A percentile compares a stretch with the other conserved stretches of the same genome.
These are phyloP conservation scores for Protomyces pachydermus DNA, from an alignment of 1,139 yeast genomes.

Conservation along the genomic window DNA sequence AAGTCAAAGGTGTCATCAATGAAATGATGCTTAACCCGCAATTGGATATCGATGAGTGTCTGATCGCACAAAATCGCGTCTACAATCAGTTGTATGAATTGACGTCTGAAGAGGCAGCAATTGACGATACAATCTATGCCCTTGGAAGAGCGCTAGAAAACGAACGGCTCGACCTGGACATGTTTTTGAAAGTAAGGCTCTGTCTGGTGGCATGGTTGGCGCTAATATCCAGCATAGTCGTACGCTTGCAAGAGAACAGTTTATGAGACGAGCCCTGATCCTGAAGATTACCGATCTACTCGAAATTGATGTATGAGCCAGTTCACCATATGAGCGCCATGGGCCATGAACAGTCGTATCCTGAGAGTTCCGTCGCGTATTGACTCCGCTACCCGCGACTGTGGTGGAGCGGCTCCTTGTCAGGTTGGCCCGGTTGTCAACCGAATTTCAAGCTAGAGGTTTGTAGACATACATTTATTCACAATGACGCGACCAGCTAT, in stretches of 20 bases:
- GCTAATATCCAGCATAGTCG: constrained; percentile 46
- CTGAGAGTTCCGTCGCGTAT: too few relatives aligned
- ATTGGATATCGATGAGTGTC: constrained; percentile 4
- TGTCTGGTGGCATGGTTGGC: neutral
- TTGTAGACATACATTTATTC: too few relatives aligned
- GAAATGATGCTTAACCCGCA: neutral
- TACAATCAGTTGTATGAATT: constrained; percentile 50
- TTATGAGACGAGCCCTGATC: constrained; percentile 46
- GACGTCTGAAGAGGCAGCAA: constrained; percentile 62
- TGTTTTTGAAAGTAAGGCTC: constrained; percentile 44
- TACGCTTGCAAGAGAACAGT: constrained; percentile 69
- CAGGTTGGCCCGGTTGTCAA: too few relatives aligned
- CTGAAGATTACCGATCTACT: constrained; percentile 38
- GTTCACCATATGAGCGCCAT: neutral
- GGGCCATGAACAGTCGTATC: too few relatives aligned
- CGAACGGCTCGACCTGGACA: constrained; percentile 48
- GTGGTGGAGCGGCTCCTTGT: too few relatives aligned
- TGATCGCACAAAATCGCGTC: constrained; percentile 16
- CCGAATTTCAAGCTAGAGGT: too few relatives aligned
- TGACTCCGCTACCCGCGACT: too few relatives aligned
- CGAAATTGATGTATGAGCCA: neutral
- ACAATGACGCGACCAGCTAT: too few relatives aligned
- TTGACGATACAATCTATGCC: constrained; percentile 60
- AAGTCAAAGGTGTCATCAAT: neutral
- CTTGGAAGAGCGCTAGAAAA: constrained; percentile 55